These are phyloP conservation scores for Castanospermum australe DNA, from an alignment of 306 rosid genomes.

Conservation along the genomic window DNA sequence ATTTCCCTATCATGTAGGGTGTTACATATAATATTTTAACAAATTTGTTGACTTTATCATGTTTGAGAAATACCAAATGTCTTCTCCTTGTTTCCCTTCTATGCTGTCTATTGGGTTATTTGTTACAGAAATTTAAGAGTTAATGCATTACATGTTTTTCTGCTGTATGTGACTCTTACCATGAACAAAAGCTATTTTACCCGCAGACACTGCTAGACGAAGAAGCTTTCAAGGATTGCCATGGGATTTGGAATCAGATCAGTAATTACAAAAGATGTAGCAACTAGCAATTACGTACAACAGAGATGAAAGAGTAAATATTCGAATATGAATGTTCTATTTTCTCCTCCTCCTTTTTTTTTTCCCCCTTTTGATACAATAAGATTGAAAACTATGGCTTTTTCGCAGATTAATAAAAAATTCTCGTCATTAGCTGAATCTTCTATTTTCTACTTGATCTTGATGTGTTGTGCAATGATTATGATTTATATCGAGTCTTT, in stretches of 20 bases:
- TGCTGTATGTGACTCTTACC: background rate
- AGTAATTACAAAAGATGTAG: background rate
- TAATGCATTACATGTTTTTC: background rate
- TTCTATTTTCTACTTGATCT: too few species aligned
- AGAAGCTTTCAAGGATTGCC: background rate
- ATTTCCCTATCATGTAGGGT: conserved; percentile 1
- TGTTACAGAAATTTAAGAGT: background rate
- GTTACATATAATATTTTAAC: background rate
- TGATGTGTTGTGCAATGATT: too few species aligned
- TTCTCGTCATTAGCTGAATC: too few species aligned
- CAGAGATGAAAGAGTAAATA: too few species aligned
- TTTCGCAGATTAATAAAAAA: too few species aligned
- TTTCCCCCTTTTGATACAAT: too few species aligned
- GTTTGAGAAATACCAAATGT: background rate
- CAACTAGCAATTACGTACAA: too few species aligned
- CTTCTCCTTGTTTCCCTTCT: background rate
- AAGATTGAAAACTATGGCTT: too few species aligned
- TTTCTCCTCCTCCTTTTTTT: too few species aligned
- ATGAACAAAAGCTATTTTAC: background rate
- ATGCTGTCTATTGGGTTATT: background rate
- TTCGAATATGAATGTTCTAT: too few species aligned
- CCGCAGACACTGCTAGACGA: background rate
- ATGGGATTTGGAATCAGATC: background rate
- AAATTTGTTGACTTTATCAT: background rate
- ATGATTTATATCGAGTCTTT: too few species aligned